These are phyloP conservation scores for Stagonosporopsis tanaceti DNA, from an alignment of 2,329 filamentous ascomycete species.

Conservation along the genomic window DNA sequence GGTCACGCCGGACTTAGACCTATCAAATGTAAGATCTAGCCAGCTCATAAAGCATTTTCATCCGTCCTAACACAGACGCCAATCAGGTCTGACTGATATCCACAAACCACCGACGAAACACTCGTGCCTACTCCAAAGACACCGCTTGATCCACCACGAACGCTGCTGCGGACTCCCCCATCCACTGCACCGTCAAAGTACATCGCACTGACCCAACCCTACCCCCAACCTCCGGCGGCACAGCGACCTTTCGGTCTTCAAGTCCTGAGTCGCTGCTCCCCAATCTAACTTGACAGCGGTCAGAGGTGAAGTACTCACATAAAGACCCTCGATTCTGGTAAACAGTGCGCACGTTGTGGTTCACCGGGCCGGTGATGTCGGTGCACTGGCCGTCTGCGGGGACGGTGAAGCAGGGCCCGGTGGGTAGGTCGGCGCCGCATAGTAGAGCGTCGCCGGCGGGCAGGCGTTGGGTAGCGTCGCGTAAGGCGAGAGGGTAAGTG, in stretches of 20 bases:
- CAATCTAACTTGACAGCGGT: not conserved
- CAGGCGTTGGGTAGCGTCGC: not conserved
- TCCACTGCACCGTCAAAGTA: not conserved
- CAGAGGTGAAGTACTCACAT: not conserved
- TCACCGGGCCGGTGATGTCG: not conserved
- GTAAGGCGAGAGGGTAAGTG: not conserved
- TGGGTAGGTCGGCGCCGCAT: not conserved
- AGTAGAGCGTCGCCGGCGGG: slow-evolving; percentile 1
- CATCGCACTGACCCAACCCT: not conserved
- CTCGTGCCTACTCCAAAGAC: not conserved
- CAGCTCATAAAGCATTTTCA: not conserved
- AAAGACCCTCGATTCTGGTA: slow-evolving; percentile 1
- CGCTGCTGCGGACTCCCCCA: not conserved
- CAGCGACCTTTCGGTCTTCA: not conserved
- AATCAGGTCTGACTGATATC: not conserved
- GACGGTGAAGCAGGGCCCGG: not conserved
- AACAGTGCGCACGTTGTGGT: not conserved
- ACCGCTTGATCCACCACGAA: not conserved
- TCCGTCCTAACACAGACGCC: not conserved
- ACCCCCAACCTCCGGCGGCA: not conserved
- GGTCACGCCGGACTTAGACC: not conserved
- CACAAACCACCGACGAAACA: not conserved
- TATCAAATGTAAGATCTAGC: not conserved
- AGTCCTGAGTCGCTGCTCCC: not conserved
- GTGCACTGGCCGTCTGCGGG: not conserved